Base-by-base conservation (phyloP, 2,329 filamentous ascomycete species). In the Calycina marina region DNA sequence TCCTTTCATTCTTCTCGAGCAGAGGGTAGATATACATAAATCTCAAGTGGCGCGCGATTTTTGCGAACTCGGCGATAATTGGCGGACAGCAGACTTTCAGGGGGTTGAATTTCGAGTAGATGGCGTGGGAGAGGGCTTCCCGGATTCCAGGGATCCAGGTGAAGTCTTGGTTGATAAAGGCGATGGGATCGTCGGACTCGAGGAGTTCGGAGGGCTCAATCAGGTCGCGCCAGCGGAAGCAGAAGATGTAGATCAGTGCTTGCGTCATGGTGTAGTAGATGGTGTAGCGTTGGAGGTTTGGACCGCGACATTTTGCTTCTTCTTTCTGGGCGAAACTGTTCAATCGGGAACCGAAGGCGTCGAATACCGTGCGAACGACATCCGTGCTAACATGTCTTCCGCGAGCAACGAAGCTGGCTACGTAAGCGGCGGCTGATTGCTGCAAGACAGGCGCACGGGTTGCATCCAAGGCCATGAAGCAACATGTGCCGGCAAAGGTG, bases 191-290 rank as follows among this genome's bases (percentile, higher is more conserved):
- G 37, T 71, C 78, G 56, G 25, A 18, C 10, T 71, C 79, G 36
- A 70, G 67, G 38, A 46, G 32, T 20, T 71, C 61, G 6, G 65
- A 58, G 2, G 69, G 67, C 13, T 70, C 62, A 35, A 83, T 78
- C 28, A 98, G 65, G 49, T 96, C 88, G 39, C 84, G 78, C 90
- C 90, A 98, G 34, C 90, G 77, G 63, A 98, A 98, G 62, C 90
- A 98, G 58, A 81, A 83, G 29, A 80, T 78, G 56, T 83, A 83
- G 10, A 83, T 60, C 1, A 82, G 56, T 3, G 77, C 76, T 53
- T 83, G 77, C 8, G 68, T 67, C 34, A 74, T 69, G 13, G 73
- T 69, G 48, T 83, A 82, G 54, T 79, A 83, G n/a, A 70, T 65
- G 18, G 65, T 64, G 46, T 76, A 82, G 17, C 69, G 68, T 28